Percentiles rank a stretch among this genome's conserved stretches.
Evolutionary conservation across 2,329 filamentous ascomycete species (phyloP).

Genomic region (Phialophora expanda): DNA sequence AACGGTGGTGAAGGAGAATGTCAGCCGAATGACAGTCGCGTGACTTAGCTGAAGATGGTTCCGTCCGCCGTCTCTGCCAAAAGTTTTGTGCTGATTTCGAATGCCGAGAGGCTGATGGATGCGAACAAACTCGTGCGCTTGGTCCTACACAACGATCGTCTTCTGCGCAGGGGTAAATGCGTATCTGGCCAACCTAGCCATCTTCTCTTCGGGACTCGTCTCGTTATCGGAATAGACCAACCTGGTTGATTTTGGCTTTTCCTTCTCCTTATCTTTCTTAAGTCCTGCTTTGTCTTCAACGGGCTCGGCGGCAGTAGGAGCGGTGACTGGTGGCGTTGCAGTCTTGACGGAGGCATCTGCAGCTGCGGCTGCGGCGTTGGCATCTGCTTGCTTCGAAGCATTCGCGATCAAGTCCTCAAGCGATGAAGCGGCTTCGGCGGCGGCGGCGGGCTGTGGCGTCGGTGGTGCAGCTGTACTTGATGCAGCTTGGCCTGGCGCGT

Average conservation of each 20-base stretch:
- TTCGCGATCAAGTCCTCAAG: conserved; percentile 59
- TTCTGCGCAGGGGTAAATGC: conserved; percentile 62
- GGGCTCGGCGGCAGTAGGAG: conserved; percentile 46
- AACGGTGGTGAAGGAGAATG: conserved; percentile 5
- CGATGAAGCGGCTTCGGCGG: conserved; percentile 49
- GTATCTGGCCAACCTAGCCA: conserved; percentile 79
- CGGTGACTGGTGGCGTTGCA: conserved; percentile 30
- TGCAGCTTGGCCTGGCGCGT: conserved; percentile 30
- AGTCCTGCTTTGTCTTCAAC: conserved; percentile 63
- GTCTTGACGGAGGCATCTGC: conserved; percentile 23
- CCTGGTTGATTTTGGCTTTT: conserved; percentile 67
- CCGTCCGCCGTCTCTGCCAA: background rate
- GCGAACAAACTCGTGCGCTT: background rate
- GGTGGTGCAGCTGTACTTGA: conserved; percentile 21
- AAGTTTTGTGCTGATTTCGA: background rate
- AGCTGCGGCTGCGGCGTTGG: conserved; percentile 43
- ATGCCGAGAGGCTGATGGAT: conserved; percentile 1
- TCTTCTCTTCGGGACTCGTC: conserved; percentile 84
- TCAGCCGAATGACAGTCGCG: conserved; percentile 26
- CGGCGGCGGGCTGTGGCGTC: conserved; percentile 36
- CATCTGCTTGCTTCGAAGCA: conserved; percentile 53
- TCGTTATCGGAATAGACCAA: conserved; percentile 84
- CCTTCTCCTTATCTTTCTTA: conserved; percentile 65
- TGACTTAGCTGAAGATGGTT: conserved; percentile 30
- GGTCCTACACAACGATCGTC: conserved; percentile 34